phyloP scores from a whole-genome alignment of 768 basidiomycete species.

The Leucogyrophana mollusca region DNA sequence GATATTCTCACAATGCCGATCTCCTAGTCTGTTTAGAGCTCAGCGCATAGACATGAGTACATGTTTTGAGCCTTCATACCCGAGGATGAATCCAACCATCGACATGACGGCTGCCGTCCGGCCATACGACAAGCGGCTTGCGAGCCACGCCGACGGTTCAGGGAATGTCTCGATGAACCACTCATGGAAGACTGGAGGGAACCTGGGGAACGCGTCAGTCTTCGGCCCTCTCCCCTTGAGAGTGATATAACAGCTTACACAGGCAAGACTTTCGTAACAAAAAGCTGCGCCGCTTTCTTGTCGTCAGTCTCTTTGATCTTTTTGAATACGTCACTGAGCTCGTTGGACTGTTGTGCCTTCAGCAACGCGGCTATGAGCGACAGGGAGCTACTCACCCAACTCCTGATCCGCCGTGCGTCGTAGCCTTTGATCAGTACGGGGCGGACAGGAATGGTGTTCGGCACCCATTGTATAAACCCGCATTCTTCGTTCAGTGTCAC shows the following conservation, averaged over 20 bases:
- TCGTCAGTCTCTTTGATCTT: conserved; percentile 51
- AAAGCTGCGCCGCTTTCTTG: conserved; percentile 51
- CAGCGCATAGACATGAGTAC: background rate
- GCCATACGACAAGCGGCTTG: conserved; percentile 81
- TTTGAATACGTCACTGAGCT: conserved; percentile 46
- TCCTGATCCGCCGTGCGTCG: conserved; percentile 42
- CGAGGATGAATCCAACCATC: conserved; percentile 96
- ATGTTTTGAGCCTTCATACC: conserved; percentile 51
- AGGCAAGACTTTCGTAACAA: conserved; percentile 52
- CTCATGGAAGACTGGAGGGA: conserved; percentile 87
- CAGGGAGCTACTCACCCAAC: conserved; percentile 43
- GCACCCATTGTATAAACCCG: conserved; percentile 98
- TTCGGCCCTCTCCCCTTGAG: background rate
- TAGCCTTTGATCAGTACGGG: conserved; percentile 72
- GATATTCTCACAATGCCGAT: conserved; percentile 96
- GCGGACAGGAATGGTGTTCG: conserved; percentile 83
- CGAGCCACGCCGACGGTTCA: conserved; percentile 93
- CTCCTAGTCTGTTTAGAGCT: conserved; percentile 70
- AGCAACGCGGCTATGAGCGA: conserved; percentile 2
- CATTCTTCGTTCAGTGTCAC: conserved; percentile 96
- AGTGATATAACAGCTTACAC: conserved; percentile 37
- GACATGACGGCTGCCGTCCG: conserved; percentile 96
- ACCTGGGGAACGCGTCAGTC: conserved; percentile 38
- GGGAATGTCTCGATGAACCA: conserved; percentile 99
- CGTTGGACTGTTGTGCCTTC: conserved; percentile 32